phyloP scores from a whole-genome alignment of 768 basidiomycete species.

The Cytidiella melzeri region DNA sequence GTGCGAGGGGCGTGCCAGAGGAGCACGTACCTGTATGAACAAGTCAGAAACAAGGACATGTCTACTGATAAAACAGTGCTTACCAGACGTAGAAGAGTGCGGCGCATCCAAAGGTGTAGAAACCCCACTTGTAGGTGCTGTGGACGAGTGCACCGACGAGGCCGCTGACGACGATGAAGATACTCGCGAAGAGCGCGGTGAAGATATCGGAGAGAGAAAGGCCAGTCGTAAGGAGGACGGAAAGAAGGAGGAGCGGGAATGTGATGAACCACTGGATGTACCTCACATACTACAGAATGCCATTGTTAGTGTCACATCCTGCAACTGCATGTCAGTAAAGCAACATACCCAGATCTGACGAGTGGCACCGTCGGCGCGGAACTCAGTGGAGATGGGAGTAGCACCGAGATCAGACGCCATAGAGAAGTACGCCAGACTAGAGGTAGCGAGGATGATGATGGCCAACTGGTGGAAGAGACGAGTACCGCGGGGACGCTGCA shows the following conservation, averaged over 20 bases:
- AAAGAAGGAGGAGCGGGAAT: slow-evolving; percentile 41
- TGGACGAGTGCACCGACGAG: slow-evolving; percentile 43
- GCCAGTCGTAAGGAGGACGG: slow-evolving; percentile 38
- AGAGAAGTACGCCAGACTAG: slow-evolving; percentile 40
- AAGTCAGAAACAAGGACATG: background rate
- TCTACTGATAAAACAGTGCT: slow-evolving; percentile 2
- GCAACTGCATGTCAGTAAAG: background rate
- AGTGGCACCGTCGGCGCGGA: slow-evolving; percentile 26
- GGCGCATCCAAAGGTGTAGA: slow-evolving; percentile 38
- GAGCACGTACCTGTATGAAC: slow-evolving; percentile 24
- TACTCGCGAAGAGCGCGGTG: slow-evolving; percentile 36
- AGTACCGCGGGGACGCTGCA: slow-evolving; percentile 33
- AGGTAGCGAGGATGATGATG: slow-evolving; percentile 39
- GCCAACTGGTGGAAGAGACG: slow-evolving; percentile 46
- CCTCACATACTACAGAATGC: slow-evolving; percentile 32
- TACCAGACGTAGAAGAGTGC: slow-evolving; percentile 37
- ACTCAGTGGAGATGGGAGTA: slow-evolving; percentile 39
- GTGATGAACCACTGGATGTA: slow-evolving; percentile 51
- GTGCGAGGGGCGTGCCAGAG: slow-evolving; percentile 23
- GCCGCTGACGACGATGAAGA: slow-evolving; percentile 36
- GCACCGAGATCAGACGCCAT: slow-evolving; percentile 52
- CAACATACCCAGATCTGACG: slow-evolving; percentile 38
- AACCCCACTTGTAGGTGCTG: slow-evolving; percentile 47
- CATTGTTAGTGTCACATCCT: no score
- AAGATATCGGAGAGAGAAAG: slow-evolving; percentile 43